These are phyloP conservation scores for Geopyxis carbonaria DNA, from an alignment of 495 filamentous ascomycete species.

Conservation along the genomic window DNA sequence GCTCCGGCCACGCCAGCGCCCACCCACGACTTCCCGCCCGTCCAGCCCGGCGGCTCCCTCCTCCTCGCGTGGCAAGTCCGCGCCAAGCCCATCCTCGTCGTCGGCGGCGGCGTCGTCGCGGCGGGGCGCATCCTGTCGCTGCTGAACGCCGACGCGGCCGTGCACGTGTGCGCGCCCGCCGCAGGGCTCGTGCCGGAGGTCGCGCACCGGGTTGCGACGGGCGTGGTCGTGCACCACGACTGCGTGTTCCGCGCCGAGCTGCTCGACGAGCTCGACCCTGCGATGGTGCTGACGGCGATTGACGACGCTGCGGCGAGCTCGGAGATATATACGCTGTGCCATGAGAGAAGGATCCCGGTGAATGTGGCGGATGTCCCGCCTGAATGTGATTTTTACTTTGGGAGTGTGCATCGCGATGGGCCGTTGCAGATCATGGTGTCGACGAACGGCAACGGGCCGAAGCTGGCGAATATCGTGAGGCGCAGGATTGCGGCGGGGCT, in stretches of 20 bases:
- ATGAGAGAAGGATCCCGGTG: slow-evolving; percentile 62
- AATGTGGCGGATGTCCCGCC: slow-evolving; percentile 95
- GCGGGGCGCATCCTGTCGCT: slow-evolving; percentile 82
- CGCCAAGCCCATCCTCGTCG: slow-evolving; percentile 64
- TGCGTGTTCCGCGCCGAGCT: slow-evolving; percentile 67
- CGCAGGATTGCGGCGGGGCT: slow-evolving; percentile 62
- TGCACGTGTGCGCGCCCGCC: slow-evolving; percentile 69
- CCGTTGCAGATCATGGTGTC: slow-evolving; percentile 96
- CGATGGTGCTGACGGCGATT: slow-evolving; percentile 83
- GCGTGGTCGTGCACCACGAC: slow-evolving; percentile 60
- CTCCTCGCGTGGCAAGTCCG: slow-evolving; percentile 89
- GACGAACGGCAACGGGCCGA: slow-evolving; percentile 91
- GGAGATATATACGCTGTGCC: slow-evolving; percentile 79
- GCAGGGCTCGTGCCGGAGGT: slow-evolving; percentile 76
- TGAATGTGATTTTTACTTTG: slow-evolving; percentile 98
- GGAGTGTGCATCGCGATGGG: slow-evolving; percentile 82
- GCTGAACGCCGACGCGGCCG: slow-evolving; percentile 83
- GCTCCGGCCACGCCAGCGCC: background rate
- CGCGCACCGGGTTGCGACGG: slow-evolving; percentile 51
- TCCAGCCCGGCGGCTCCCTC: slow-evolving; percentile 79
- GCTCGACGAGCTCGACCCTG: slow-evolving; percentile 44
- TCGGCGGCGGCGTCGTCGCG: slow-evolving; percentile 90
- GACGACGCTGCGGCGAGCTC: slow-evolving; percentile 81
- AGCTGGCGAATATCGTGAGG: slow-evolving; percentile 72
- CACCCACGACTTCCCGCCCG: slow-evolving; percentile 34